Evolutionary conservation across 768 basidiomycete genomes (phyloP), one percentile per base, ranked within the genome.

Genomic region (Mycena alexandri): DNA sequence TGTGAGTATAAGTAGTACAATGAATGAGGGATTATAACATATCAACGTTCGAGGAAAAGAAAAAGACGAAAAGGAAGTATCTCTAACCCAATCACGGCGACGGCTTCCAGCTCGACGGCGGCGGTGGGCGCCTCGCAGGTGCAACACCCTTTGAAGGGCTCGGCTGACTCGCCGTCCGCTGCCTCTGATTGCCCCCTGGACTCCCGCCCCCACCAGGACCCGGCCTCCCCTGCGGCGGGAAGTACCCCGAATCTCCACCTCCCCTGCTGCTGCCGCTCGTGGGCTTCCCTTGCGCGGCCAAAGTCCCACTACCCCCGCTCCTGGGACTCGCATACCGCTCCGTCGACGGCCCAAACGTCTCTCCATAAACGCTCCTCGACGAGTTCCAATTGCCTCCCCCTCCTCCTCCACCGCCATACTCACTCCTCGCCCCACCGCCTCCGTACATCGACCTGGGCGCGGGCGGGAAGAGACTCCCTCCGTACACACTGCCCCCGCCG

Each of bases 291-390:
- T 52, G n/a, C 68, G 57, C 56, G 60, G 71, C 67, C 19, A 60
- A 59, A 53, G 68, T 78, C 58, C 68, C 77, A 67, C 66, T 64
- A 60, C 66, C 65, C 62, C 13, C 13, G 3, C 47, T n/a, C 59
- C 59, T 38, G 38, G 38, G 38, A 38, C 11, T 29, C 63, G 70
- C 2, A 47, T 52, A 55, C 63, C 64, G 74, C 56, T 66, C 64
- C 59, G 70, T 63, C 46, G 77, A 74, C 21, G 85, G 81, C 10
- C 87, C 86, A 73, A 89, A 87, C 10, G 84, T 76, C 66, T 91
- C 91, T 14, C 92, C 93, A 72, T 93, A 93, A 52, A 86, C 88
- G 71, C 90, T 93, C 71, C 85, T 84, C 47, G 90, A 85, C 22
- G 85, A 83, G 67, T 74, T 82, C 85, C 85, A 86, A 17, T 41